A percentile compares a stretch with the other conserved stretches of the same genome.
Evolutionary conservation across 2,329 filamentous ascomycete species (phyloP).

Genomic region (Xylaria sp.): DNA sequence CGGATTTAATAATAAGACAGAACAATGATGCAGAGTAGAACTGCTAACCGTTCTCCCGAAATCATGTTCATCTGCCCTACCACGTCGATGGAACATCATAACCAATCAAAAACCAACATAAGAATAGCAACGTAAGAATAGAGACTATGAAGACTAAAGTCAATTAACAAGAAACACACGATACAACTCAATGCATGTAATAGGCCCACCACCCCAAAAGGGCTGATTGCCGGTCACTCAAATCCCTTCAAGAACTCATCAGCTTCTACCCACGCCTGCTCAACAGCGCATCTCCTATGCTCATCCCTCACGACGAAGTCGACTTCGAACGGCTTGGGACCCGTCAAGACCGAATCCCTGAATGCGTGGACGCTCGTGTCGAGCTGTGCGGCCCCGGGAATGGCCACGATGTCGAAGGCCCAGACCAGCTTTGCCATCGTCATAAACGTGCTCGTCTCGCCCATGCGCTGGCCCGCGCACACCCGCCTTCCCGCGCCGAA

Average conservation of each 20-base stretch:
- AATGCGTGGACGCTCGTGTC: slow-evolving; percentile 34
- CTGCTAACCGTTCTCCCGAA: too few relatives aligned
- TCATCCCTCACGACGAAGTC: slow-evolving; percentile 26
- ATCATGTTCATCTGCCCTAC: too few relatives aligned
- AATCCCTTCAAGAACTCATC: slow-evolving; percentile 18
- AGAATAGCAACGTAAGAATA: too few relatives aligned
- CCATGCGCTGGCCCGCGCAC: slow-evolving; percentile 53
- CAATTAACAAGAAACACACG: too few relatives aligned
- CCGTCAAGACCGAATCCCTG: slow-evolving; percentile 21
- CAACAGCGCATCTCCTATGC: slow-evolving; percentile 14
- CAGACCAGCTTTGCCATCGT: slow-evolving; percentile 49
- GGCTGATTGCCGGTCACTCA: slow-evolving; percentile 16
- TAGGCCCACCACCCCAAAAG: too few relatives aligned
- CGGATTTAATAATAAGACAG: too few relatives aligned
- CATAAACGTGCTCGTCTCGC: slow-evolving; percentile 47
- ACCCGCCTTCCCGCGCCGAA: slow-evolving; percentile 53
- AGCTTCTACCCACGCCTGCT: slow-evolving; percentile 19
- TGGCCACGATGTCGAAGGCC: slow-evolving; percentile 46
- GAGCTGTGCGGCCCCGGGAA: slow-evolving; percentile 15
- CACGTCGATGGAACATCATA: too few relatives aligned
- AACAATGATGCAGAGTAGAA: too few relatives aligned
- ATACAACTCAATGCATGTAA: too few relatives aligned
- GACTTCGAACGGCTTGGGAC: slow-evolving; percentile 24
- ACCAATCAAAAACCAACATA: too few relatives aligned
- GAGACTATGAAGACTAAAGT: too few relatives aligned